phyloP scores from a whole-genome alignment of 371 early-diverging fungal species.

The Syncephalastrum contaminatum region DNA sequence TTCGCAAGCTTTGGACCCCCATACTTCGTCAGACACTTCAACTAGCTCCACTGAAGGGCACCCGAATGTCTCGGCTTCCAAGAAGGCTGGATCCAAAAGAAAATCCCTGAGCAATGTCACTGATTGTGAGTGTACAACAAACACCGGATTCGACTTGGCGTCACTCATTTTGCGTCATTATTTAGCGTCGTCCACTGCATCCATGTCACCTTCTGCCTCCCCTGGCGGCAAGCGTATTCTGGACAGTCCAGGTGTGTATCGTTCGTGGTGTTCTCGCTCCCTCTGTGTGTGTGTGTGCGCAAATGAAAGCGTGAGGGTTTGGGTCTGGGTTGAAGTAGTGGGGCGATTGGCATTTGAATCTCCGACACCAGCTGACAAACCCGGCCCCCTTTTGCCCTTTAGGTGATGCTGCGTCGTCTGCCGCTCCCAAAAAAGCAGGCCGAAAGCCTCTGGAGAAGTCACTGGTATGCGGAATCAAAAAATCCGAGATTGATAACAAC shows the following conservation, averaged over 20 bases:
- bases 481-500: neutral
- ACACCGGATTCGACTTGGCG: constrained; percentile 3
- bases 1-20: neutral
- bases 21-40: neutral
- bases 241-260: constrained; percentile 5
- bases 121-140: constrained; percentile 1
- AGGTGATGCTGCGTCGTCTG: neutral
- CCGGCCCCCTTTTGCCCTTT: neutral
- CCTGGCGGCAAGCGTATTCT: constrained; percentile 4
- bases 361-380: too few relatives aligned
- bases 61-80: neutral
- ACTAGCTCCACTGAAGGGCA: neutral
- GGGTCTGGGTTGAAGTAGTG: neutral
- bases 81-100: constrained; percentile 6
- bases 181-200: too few relatives aligned
- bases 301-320: constrained; percentile 1
- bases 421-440: constrained; percentile 35
- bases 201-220: neutral
- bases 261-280: neutral
- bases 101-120: constrained; percentile 6
- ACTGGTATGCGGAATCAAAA: neutral
- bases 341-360: neutral
- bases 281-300: neutral
- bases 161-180: too few relatives aligned
- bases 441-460: constrained; percentile 39